These are phyloP conservation scores for Wickerhamomyces pijperi DNA, from an alignment of 805 yeast genomes.

Conservation along the genomic window DNA sequence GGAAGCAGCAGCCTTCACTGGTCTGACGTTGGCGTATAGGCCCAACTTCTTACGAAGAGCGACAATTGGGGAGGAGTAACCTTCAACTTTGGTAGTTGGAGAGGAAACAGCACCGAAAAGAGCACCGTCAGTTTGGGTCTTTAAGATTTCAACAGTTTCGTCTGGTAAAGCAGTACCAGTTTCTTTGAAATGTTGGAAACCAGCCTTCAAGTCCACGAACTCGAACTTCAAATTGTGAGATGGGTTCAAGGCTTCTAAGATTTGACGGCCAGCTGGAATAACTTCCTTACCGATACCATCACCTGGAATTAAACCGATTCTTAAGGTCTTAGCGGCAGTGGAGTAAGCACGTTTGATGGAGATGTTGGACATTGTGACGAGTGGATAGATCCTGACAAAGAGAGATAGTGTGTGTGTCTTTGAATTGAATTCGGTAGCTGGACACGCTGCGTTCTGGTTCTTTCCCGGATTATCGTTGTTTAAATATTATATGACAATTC, in stretches of 20 bases:
- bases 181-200: conserved; percentile 84
- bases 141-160: conserved; percentile 70
- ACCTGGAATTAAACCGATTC: conserved; percentile 82
- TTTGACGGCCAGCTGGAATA: conserved; percentile 89
- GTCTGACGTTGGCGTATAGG: conserved; percentile 92
- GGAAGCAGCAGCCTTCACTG: conserved; percentile 87
- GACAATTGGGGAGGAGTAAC: conserved; percentile 96
- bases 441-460: no score
- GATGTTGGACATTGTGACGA: background rate
- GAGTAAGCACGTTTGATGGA: conserved; percentile 20
- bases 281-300: conserved; percentile 98
- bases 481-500: no score
- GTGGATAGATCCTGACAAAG: no score
- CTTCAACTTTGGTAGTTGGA: conserved; percentile 87
- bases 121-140: conserved; percentile 88
- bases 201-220: conserved; percentile 84
- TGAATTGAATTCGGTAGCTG: no score
- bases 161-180: conserved; percentile 97
- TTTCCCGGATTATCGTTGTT: background rate
- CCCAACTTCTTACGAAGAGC: conserved; percentile 96
- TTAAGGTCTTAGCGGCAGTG: conserved; percentile 34
- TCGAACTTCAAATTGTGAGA: conserved; percentile 69
- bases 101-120: conserved; percentile 96
- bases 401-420: no score
- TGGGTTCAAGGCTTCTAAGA: conserved; percentile 75